Conservation (phyloP, 2,329 filamentous ascomycete species). For the Ophiostoma tasmaniense region DNA sequence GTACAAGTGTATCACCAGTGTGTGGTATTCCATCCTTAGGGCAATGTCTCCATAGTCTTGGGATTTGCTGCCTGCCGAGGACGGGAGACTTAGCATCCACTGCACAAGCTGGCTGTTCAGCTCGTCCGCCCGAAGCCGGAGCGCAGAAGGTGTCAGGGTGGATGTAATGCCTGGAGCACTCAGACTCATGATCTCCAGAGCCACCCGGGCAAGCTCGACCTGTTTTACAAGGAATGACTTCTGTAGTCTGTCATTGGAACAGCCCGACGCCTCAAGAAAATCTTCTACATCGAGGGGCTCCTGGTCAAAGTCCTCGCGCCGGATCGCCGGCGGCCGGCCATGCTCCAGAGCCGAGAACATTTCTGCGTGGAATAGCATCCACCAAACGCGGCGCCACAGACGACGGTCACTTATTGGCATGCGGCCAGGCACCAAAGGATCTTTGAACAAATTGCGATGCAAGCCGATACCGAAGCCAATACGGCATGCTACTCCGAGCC, state of each 20-base stretch:
- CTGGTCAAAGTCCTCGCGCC: constrained; percentile 44
- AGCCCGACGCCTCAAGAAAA: constrained; percentile 27
- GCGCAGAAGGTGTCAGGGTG: not conserved
- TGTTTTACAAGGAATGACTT: not conserved
- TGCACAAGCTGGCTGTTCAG: constrained; percentile 11
- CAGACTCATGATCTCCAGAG: constrained; percentile 6
- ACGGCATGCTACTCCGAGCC: constrained; percentile 13
- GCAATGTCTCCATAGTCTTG: constrained; percentile 10
- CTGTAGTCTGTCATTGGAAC: not conserved
- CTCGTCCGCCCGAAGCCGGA: constrained; percentile 2
- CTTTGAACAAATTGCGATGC: constrained; percentile 12
- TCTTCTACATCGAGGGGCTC: constrained; percentile 35
- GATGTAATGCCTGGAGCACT: constrained; percentile 5
- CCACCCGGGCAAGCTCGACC: constrained; percentile 12
- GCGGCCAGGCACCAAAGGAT: constrained; percentile 16
- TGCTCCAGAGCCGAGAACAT: constrained; percentile 32
- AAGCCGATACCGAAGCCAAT: constrained; percentile 14
- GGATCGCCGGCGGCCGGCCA: constrained; percentile 44
- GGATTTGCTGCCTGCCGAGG: not conserved
- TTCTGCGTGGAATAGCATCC: constrained; percentile 34
- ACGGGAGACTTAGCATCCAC: constrained; percentile 12
- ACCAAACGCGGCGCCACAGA: constrained; percentile 29
- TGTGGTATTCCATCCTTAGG: constrained; percentile 15
- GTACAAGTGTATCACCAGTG: constrained; percentile 15
- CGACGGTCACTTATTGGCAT: constrained; percentile 14